These are phyloP conservation scores for Penicillium nordicum DNA, from an alignment of 2,329 filamentous ascomycete species.

Conservation along the genomic window DNA sequence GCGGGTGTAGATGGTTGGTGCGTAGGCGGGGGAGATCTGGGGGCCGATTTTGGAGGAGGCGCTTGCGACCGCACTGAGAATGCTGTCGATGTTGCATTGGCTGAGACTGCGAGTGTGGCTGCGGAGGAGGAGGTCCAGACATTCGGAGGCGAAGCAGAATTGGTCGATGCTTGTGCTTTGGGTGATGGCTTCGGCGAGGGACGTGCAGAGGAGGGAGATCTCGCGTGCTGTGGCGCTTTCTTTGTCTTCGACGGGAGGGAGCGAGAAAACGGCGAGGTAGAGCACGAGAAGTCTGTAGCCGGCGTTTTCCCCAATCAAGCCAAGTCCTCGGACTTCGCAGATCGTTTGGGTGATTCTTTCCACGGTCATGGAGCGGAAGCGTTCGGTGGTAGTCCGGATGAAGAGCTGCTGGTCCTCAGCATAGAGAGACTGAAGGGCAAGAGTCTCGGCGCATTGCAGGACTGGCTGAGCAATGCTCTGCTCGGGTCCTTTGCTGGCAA, in stretches of 20 bases:
- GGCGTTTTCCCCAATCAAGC: conserved; percentile 29
- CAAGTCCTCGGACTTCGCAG: conserved; percentile 29
- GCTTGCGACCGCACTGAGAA: conserved; percentile 39
- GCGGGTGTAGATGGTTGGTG: conserved; percentile 49
- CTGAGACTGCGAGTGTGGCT: conserved; percentile 41
- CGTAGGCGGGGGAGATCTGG: conserved; percentile 29
- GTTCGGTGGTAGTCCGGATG: conserved; percentile 34
- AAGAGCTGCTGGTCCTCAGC: conserved; percentile 39
- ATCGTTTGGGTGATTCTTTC: conserved; percentile 32
- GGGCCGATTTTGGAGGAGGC: conserved; percentile 36
- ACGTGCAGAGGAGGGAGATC: conserved; percentile 37
- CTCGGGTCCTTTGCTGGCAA: conserved; percentile 30
- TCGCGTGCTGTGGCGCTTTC: conserved; percentile 35
- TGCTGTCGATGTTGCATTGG: conserved; percentile 46
- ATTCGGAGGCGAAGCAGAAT: conserved; percentile 41
- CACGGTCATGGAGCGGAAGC: conserved; percentile 34
- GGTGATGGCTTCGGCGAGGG: conserved; percentile 30
- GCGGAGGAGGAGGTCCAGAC: conserved; percentile 40
- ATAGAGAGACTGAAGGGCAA: conserved; percentile 37
- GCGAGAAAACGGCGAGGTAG: conserved; percentile 35
- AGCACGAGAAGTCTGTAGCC: conserved; percentile 36
- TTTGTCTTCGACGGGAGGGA: conserved; percentile 38
- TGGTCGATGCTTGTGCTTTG: conserved; percentile 35
- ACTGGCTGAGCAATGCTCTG: conserved; percentile 29
- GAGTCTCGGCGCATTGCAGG: conserved; percentile 34